These are phyloP conservation scores for Penicillium palitans DNA, from an alignment of 2,329 filamentous ascomycete species.

Conservation along the genomic window DNA sequence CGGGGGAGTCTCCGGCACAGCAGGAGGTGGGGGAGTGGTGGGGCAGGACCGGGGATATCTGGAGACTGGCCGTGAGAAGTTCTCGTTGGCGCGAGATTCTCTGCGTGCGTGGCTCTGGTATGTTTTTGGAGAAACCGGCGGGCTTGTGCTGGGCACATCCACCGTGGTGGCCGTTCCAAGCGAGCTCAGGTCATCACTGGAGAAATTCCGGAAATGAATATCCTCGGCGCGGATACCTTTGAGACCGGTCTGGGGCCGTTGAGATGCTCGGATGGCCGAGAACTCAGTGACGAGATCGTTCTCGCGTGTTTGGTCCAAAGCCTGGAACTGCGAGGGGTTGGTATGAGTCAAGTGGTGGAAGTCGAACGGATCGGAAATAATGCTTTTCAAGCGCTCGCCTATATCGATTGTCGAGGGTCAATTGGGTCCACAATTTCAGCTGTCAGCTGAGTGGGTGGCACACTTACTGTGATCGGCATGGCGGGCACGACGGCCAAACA, in stretches of 20 bases:
- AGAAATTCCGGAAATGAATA: slow-evolving; percentile 42
- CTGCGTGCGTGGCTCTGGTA: slow-evolving; percentile 27
- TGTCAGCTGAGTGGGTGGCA: neutral
- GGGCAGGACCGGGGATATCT: slow-evolving; percentile 43
- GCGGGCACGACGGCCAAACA: slow-evolving; percentile 38
- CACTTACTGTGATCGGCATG: slow-evolving; percentile 41
- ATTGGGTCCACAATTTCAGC: neutral
- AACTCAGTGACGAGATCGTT: slow-evolving; percentile 56
- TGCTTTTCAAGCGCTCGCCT: slow-evolving; percentile 48
- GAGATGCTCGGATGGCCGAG: slow-evolving; percentile 54
- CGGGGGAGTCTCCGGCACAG: slow-evolving; percentile 36
- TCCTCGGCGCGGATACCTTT: slow-evolving; percentile 56
- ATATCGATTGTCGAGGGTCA: slow-evolving; percentile 9
- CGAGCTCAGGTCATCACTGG: slow-evolving; percentile 31
- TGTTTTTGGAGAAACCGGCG: slow-evolving; percentile 34
- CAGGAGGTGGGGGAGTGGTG: slow-evolving; percentile 42
- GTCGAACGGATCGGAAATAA: slow-evolving; percentile 63
- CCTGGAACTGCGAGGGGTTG: slow-evolving; percentile 55
- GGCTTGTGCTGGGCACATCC: slow-evolving; percentile 30
- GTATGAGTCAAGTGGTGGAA: slow-evolving; percentile 66
- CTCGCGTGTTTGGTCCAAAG: slow-evolving; percentile 53
- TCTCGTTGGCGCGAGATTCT: slow-evolving; percentile 49
- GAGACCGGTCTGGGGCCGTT: slow-evolving; percentile 51
- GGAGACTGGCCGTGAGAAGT: slow-evolving; percentile 56
- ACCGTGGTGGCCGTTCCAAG: slow-evolving; percentile 26